Base-by-base conservation (phyloP, 2,329 filamentous ascomycete genomes). In the Metarhizium guizhouense region DNA sequence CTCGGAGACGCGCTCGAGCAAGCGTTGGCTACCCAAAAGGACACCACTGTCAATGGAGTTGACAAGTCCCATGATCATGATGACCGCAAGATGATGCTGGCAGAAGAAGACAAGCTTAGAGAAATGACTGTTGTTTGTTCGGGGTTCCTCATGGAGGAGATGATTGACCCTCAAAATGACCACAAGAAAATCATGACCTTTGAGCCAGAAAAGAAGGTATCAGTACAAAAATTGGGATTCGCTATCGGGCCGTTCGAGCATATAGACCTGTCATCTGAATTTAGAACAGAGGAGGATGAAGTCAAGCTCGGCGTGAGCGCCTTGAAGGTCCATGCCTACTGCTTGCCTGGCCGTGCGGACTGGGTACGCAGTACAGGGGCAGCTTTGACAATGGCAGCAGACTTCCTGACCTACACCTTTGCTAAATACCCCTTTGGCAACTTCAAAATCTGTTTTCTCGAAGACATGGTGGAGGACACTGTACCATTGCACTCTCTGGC, bases 231-330 rank as follows among this genome's bases (percentile, higher is more conserved):
- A 67, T 85, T 99, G 60, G 93, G 92, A 4, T 96, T 99, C 69
- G 89, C 91, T 2, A 83, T 97, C 55, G 94, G 95, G 0, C 94
- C 95, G 0, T 99, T 99, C 67, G 91, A 97, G 70, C 87, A 93
- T 62, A 86, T 97, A 54, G 90, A 96, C 66, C 77, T 99, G 5
- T 83, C 77, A 59, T 87, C 90, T 2, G 88, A 93, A 62, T 96
- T 90, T 64, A 85, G 95, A 52, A 90, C 92, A 49, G 90, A 90
- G 59, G 90, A 95, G 62, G 90, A 96, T 61, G 92, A 96, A 65
- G 90, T 95, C 63, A 90, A 92, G 68, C 82, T 99, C 54, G 90
- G 90, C 3, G 84, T 87, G 60, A 95, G 90, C 65, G 91, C 92
- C 0, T 83, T 96, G 60, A 91, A 93, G 60, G 83, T 99, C 3